These are phyloP conservation scores for Leccinum incarnatum DNA, from an alignment of 768 basidiomycete genomes.

Conservation along the genomic window DNA sequence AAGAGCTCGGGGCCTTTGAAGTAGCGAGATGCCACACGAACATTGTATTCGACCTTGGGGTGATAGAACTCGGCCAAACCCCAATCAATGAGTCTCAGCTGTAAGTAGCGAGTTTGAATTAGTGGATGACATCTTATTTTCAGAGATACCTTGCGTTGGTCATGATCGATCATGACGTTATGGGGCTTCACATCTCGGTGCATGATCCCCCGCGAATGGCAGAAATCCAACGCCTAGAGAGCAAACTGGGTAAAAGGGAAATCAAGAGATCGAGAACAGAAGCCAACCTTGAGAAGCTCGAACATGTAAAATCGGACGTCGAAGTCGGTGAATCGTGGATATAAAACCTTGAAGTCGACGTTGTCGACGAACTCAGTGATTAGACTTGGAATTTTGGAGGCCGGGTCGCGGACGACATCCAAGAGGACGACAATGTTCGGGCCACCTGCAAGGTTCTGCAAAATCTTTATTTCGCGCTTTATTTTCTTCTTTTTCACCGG, in stretches of 20 bases:
- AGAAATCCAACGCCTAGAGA: slow-evolving; percentile 86
- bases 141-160: slow-evolving; percentile 77
- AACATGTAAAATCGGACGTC: slow-evolving; percentile 97
- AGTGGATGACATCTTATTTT: slow-evolving; percentile 6
- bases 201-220: slow-evolving; percentile 99
- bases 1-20: slow-evolving; percentile 97
- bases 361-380: slow-evolving; percentile 99
- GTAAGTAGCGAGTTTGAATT: slow-evolving; percentile 16
- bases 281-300: slow-evolving; percentile 83
- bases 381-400: slow-evolving; percentile 95
- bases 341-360: slow-evolving; percentile 94
- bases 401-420: slow-evolving; percentile 94
- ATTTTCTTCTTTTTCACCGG: slow-evolving; percentile 99
- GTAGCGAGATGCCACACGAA: slow-evolving; percentile 94
- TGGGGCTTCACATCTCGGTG: slow-evolving; percentile 98
- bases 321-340: slow-evolving; percentile 92
- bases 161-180: slow-evolving; percentile 99
- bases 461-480: slow-evolving; percentile 97
- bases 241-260: not conserved
- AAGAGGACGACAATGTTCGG: slow-evolving; percentile 92
- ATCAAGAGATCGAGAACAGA: slow-evolving; percentile 4
- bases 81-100: slow-evolving; percentile 98
- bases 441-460: slow-evolving; percentile 94
- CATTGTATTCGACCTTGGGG: slow-evolving; percentile 96
- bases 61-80: slow-evolving; percentile 99